These are phyloP conservation scores for Boletus tomentosulus DNA, from an alignment of 768 basidiomycete species.

Conservation along the genomic window DNA sequence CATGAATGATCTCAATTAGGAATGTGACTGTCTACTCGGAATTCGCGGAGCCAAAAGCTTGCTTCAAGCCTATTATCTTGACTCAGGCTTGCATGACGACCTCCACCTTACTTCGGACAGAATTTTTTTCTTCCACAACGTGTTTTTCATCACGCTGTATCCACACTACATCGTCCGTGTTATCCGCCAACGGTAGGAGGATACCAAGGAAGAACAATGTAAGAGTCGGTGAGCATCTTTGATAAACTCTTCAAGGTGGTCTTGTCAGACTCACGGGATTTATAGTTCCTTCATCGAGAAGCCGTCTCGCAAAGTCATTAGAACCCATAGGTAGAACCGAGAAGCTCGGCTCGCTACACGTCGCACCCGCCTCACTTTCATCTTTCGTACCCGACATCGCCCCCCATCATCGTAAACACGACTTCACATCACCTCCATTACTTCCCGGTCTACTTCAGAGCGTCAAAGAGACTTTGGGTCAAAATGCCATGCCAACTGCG, in stretches of 20 bases:
- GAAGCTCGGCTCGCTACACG: conserved; percentile 24
- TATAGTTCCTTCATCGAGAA: conserved; percentile 17
- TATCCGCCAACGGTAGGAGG: conserved; percentile 9
- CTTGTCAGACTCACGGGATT: neutral
- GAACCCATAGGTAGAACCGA: conserved; percentile 26
- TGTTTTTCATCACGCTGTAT: conserved; percentile 1
- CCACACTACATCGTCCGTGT: conserved; percentile 10
- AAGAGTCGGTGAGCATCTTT: conserved; percentile 12
- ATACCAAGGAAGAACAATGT: conserved; percentile 9
- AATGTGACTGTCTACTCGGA: neutral
- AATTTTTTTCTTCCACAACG: neutral
- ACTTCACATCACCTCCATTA: conserved; percentile 67
- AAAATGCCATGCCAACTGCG: conserved; percentile 56
- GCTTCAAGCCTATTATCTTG: neutral
- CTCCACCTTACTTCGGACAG: conserved; percentile 4
- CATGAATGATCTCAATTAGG: conserved; percentile 4
- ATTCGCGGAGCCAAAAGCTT: conserved; percentile 3
- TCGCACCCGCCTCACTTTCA: conserved; percentile 16
- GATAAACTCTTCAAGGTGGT: too few relatives aligned
- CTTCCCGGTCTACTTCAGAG: conserved; percentile 59
- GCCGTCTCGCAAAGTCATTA: conserved; percentile 27
- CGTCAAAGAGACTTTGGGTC: conserved; percentile 55
- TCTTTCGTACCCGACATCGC: conserved; percentile 14
- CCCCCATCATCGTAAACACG: conserved; percentile 19
- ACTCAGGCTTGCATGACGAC: conserved; percentile 2